Percentiles rank a stretch among this genome's conserved stretches.
Conservation (phyloP, 2,329 filamentous ascomycete genomes). For the Epichloe elymi region DNA sequence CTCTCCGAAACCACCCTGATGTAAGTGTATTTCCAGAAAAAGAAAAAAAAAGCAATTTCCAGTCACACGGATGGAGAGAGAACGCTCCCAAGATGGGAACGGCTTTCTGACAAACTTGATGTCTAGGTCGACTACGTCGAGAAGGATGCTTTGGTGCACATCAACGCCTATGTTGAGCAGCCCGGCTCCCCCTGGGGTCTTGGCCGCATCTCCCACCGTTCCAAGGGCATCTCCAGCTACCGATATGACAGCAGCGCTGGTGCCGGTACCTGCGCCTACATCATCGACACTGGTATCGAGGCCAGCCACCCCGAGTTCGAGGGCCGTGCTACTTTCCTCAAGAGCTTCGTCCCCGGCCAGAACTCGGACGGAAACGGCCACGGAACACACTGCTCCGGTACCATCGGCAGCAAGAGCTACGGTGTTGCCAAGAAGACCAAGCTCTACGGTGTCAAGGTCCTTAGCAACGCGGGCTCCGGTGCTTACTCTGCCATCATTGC, state of each 20-base stretch:
- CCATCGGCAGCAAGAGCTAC: constrained; percentile 19
- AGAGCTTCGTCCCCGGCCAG: constrained; percentile 15
- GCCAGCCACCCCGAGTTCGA: constrained; percentile 22
- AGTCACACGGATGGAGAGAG: too few species aligned
- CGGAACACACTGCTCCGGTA: constrained; percentile 26
- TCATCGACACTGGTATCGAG: constrained; percentile 34
- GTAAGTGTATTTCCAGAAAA: constrained; percentile 6
- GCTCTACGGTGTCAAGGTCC: constrained; percentile 33
- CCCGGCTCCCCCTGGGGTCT: constrained; percentile 17
- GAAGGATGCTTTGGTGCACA: constrained; percentile 20
- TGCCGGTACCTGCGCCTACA: constrained; percentile 28
- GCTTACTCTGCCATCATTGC: constrained; percentile 28
- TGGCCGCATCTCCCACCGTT: constrained; percentile 21
- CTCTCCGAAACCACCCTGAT: constrained; percentile 12
- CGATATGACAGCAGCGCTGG: constrained; percentile 27
- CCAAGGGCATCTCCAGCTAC: constrained; percentile 19
- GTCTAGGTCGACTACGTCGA: constrained; percentile 22
- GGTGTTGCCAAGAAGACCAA: constrained; percentile 30
- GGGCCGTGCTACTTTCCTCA: constrained; percentile 20
- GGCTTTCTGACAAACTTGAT: too few species aligned
- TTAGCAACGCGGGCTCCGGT: constrained; percentile 21
- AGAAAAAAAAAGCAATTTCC: too few species aligned
- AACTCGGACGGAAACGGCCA: constrained; percentile 25
- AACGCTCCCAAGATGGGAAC: too few species aligned
- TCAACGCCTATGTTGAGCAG: constrained; percentile 9